Percentiles rank a stretch among this genome's conserved stretches.
These are phyloP conservation scores for Aspergillus sparsus DNA, from an alignment of 495 filamentous ascomycete species.

Conservation along the genomic window DNA sequence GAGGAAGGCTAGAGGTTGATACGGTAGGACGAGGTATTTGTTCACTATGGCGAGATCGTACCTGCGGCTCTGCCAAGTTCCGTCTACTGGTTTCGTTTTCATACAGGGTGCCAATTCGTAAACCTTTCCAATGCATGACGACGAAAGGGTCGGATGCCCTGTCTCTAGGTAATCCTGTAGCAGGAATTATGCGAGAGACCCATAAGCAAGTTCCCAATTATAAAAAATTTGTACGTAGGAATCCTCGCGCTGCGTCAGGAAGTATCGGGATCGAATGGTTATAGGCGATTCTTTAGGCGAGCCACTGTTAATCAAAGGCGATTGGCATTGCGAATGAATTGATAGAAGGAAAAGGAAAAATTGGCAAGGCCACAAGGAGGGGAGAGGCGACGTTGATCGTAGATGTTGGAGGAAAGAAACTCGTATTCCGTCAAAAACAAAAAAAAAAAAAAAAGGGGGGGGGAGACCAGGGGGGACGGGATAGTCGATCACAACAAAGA, in stretches of 20 bases:
- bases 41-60: constrained; percentile 44
- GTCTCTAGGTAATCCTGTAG: constrained; percentile 21
- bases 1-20: constrained; percentile 32
- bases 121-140: constrained; percentile 52
- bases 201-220: constrained; percentile 19
- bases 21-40: constrained; percentile 44
- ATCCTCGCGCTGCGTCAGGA: constrained; percentile 4
- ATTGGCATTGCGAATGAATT: constrained; percentile 25
- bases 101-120: constrained; percentile 43
- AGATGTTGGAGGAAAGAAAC: constrained; percentile 14
- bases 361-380: constrained; percentile 16
- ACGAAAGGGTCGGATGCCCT: constrained; percentile 21
- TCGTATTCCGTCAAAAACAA: constrained; percentile 23
- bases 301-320: constrained; percentile 21
- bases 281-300: constrained; percentile 6
- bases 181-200: constrained; percentile 19
- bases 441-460: constrained; percentile 17
- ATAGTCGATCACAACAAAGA: constrained; percentile 20
- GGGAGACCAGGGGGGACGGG: constrained; percentile 26
- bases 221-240: background rate
- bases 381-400: constrained; percentile 17
- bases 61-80: constrained; percentile 35
- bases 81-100: constrained; percentile 43
- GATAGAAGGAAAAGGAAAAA: constrained; percentile 10
- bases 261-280: background rate